Conservation (phyloP, 305 asterid species). For the Solanum aculeatissimum region DNA sequence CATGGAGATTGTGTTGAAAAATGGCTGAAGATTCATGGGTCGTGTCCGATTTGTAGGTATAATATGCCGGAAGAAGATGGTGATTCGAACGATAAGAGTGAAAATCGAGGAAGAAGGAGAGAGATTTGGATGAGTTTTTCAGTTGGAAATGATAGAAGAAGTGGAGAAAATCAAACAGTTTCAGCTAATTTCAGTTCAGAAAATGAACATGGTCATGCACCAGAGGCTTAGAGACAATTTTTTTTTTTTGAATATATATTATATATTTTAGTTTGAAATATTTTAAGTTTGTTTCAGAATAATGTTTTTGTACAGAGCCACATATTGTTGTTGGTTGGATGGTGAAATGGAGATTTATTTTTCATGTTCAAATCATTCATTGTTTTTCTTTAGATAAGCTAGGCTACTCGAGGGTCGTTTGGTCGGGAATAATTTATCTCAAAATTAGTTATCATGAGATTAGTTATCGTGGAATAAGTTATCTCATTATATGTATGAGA, state of each 20-base stretch:
- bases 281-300: background rate
- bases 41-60: slow-evolving; percentile 75
- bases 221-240: background rate
- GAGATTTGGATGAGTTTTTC: slow-evolving; percentile 42
- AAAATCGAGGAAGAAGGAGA: slow-evolving; percentile 23
- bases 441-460: too few species aligned
- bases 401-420: too few species aligned
- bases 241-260: background rate
- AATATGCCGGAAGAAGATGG: slow-evolving; percentile 58
- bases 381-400: too few species aligned
- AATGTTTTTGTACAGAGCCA: background rate
- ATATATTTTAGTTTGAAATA: background rate
- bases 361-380: background rate
- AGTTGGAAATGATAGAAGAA: slow-evolving; percentile 8
- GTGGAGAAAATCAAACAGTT: background rate
- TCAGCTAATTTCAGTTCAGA: background rate
- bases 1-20: slow-evolving; percentile 48
- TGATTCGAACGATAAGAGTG: slow-evolving; percentile 7
- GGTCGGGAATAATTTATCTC: too few species aligned
- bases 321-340: background rate
- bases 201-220: background rate
- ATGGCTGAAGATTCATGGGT: slow-evolving; percentile 63
- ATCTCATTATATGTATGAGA: too few species aligned
- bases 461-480: too few species aligned
- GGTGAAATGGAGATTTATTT: background rate